phyloP scores from a whole-genome alignment of 2,329 filamentous ascomycete species.

The Phialocephala subalpina region DNA sequence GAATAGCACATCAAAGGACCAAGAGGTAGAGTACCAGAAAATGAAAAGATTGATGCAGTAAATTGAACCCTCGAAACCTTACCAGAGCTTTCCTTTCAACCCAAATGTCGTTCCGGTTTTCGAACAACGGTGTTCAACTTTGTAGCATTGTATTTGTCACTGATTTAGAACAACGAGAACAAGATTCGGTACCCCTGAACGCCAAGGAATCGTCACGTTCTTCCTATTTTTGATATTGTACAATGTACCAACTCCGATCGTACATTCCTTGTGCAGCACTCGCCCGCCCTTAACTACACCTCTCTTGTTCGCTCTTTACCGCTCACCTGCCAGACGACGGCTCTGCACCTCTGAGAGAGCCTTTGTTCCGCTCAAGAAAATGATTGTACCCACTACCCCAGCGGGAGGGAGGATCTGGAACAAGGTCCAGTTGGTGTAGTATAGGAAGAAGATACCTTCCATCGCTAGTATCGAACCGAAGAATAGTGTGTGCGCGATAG shows the following conservation, averaged over 20 bases:
- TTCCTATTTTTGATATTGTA: conserved; percentile 26
- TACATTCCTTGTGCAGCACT: conserved; percentile 25
- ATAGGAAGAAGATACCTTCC: conserved; percentile 92
- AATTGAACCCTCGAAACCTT: too few species aligned
- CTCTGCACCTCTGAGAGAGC: conserved; percentile 93
- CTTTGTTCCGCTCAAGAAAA: conserved; percentile 87
- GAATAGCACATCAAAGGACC: too few species aligned
- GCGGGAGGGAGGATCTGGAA: conserved; percentile 87
- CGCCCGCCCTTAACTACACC: conserved; percentile 6
- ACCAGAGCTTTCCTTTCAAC: too few species aligned
- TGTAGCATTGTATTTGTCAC: too few species aligned
- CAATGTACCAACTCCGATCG: conserved; percentile 29
- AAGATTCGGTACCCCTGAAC: conserved; percentile 1
- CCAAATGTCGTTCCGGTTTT: too few species aligned
- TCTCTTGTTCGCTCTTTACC: conserved; percentile 31
- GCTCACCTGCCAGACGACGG: conserved; percentile 73
- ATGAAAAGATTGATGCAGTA: too few species aligned
- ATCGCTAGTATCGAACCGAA: conserved; percentile 87
- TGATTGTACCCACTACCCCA: conserved; percentile 70
- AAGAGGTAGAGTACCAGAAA: too few species aligned
- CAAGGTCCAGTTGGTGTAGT: conserved; percentile 91
- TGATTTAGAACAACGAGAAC: too few species aligned
- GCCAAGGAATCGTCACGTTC: conserved; percentile 2
- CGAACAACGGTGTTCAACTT: too few species aligned
- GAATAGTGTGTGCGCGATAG: conserved; percentile 84